Base-by-base conservation (phyloP, 2,329 filamentous ascomycete species). In the Salinomyces thailandicus region DNA sequence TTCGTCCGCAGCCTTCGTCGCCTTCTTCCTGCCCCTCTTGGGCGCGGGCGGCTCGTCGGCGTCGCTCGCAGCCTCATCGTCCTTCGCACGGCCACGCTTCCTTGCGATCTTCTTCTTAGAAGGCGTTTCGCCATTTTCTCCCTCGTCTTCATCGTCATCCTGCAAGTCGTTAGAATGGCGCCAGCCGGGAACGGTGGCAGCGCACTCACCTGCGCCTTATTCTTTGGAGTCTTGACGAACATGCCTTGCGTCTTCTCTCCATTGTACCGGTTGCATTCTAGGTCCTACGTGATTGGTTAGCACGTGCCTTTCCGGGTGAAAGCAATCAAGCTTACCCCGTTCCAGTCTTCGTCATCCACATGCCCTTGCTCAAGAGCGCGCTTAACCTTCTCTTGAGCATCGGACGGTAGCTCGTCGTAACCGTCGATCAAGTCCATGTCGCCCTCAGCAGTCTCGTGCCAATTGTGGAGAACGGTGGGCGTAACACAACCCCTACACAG, bases 401-500 rank as follows among this genome's bases (percentile, higher is more conserved):
- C 79, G 0, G 69, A 63, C 24, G 77, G 63, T 3, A 93, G 62
- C 44, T 91, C 85, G 15, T 93, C 85, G 45, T 74, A 93, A 41
- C 85, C 85, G 55, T 94, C 85, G 38, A 95, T 68, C 41, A 73
- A 62, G 30, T 82, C 74, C 49, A 75, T 73, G 42, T 86, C 72
- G 14, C 62, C 63, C 5, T 63, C 64, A 43, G 77, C 69, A 5
- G 65, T 58, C 5, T 77, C 68, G 41, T 78, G 72, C 32, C 86
- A 61, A 45, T 83, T 79, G 38, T 66, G 53, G 41, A 95, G 64
- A 52, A 85, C 75, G 37, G 71, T 68, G 15, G 86, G 86, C 12
- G 85, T 93, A 22, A 87, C 75, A 51, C 89, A 96, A 18, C 89
- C 87, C 87, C 87, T 93, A 34, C n/a, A n/a, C n/a, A n/a, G n/a